Evolutionary conservation across 225 moss, liverwort and hornwort species (phyloP).

Genomic region (Physcomitrellopsis africana): DNA sequence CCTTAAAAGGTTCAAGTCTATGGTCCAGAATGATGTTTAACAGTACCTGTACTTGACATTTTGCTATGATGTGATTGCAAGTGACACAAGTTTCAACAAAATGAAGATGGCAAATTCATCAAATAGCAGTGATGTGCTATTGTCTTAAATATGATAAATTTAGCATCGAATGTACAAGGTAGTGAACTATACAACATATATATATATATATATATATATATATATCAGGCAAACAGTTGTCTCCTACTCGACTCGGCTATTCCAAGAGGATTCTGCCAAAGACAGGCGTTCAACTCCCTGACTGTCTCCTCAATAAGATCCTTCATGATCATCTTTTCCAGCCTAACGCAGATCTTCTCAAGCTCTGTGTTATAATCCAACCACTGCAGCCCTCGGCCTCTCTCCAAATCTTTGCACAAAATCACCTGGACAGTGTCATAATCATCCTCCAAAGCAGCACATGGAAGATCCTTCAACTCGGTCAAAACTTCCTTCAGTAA

Average conservation of each 20-base stretch:
- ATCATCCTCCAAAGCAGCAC: slow-evolving; percentile 59
- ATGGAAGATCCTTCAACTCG: slow-evolving; percentile 66
- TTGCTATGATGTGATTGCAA: too few species aligned
- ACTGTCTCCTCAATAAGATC: slow-evolving; percentile 83
- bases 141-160: slow-evolving; percentile 31
- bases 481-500: slow-evolving; percentile 63
- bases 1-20: too few species aligned
- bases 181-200: slow-evolving; percentile 30
- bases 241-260: slow-evolving; percentile 40
- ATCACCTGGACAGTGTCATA: slow-evolving; percentile 75
- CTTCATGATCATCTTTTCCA: slow-evolving; percentile 87
- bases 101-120: background rate
- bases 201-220: too few species aligned
- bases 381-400: slow-evolving; percentile 66
- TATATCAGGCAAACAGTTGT: slow-evolving; percentile 45
- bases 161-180: slow-evolving; percentile 34
- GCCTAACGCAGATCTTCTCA: slow-evolving; percentile 59
- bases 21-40: background rate
- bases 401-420: slow-evolving; percentile 72
- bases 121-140: background rate
- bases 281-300: slow-evolving; percentile 39
- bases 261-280: slow-evolving; percentile 2
- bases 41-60: background rate
- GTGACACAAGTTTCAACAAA: background rate
- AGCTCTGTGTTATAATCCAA: slow-evolving; percentile 50